Base-by-base conservation (phyloP, 192 early-diverging fungal species). In the Coemansia sp. region DNA sequence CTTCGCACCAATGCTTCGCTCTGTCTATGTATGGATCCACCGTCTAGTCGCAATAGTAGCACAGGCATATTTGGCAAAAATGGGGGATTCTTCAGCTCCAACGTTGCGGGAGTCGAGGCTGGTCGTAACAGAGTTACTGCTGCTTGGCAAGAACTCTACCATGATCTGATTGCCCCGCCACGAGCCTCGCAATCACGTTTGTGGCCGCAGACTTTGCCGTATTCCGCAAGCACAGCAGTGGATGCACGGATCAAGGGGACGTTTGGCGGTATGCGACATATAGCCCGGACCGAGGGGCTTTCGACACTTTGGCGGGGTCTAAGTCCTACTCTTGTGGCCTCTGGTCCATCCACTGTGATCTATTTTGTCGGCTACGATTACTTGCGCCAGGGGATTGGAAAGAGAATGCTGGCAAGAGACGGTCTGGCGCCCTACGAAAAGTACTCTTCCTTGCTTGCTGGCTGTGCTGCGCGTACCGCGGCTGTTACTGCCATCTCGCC, bases 321-420 rank as follows among this genome's bases (percentile, higher is more conserved):
- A 33, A 82, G 85, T 23, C 92, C 96, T 2, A 91, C 94, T 6
- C 70, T 98, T 59, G 81, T 89, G 29, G 94, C 96, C 84, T 93
- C 93, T 5, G 84, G 92, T 1, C 96, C 96, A 0, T 87, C 93
- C 2, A 96, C 94, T 1, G 87, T 94, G 29, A 87, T 97, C 27
- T 98, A 98, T 70, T 98, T 94, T 81, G 87, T 94, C 3, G 96
- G 94, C 10, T 98, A 98, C 68, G 96, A 98, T 72, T 82, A 87
- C 30, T 64, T 96, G 25, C 83, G 91, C 45, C 89, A 90, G 61
- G 59, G 68, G 45, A 60, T 81, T 53, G 70, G 61, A 30, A 59
- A 23, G 62, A 44, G 50, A 27, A 60, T 66, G 47, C 48, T 45
- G 55, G 75, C 50, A 11, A 60, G 56, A 56, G 68, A 37, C 57